These are phyloP conservation scores for Trichoderma aggressivum DNA, from an alignment of 2,329 filamentous ascomycete genomes.

Conservation along the genomic window DNA sequence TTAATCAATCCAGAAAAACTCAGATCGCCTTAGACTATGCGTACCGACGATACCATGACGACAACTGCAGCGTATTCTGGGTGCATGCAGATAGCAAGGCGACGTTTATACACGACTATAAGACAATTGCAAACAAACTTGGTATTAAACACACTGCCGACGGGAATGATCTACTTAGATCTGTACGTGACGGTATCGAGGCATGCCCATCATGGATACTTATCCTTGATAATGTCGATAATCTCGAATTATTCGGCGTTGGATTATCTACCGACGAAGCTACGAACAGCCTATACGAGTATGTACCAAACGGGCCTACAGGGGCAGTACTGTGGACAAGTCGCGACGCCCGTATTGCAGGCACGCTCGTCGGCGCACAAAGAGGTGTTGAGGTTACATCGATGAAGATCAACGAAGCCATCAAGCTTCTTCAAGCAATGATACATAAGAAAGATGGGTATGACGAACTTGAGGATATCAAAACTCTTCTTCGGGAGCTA, in stretches of 20 bases:
- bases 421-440: not conserved
- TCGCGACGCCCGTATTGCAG: not conserved
- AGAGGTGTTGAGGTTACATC: not conserved
- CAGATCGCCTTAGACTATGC: not conserved
- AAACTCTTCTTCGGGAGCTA: rapidly evolving
- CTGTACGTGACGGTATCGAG: not conserved
- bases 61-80: not conserved
- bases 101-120: not conserved
- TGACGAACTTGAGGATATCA: not conserved
- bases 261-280: not conserved
- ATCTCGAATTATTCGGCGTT: not conserved
- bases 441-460: not conserved
- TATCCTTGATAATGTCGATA: not conserved
- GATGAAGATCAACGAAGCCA: not conserved
- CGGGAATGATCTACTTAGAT: not conserved
- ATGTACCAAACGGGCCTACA: not conserved
- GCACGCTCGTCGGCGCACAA: not conserved
- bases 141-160: not conserved
- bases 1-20: not conserved
- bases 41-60: not conserved
- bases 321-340: not conserved
- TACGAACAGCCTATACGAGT: not conserved
- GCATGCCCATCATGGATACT: not conserved
- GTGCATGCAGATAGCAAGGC: not conserved
- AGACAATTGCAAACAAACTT: not conserved